phyloP scores from a whole-genome alignment of 1,139 yeast species.

The Zhuliangozyma parablackwelliae region DNA sequence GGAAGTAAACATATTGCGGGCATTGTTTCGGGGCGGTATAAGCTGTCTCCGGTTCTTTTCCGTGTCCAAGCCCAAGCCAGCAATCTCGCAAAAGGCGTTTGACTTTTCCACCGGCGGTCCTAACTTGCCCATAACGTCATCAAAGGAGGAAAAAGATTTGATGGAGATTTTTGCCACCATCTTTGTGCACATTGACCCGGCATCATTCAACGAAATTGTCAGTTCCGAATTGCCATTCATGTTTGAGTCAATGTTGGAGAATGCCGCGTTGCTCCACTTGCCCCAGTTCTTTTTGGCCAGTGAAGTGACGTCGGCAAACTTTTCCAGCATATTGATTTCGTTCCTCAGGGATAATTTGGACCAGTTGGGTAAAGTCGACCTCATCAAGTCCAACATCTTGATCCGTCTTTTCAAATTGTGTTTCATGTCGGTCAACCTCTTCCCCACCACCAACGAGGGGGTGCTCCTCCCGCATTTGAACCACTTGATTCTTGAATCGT shows the following conservation, averaged over 20 bases:
- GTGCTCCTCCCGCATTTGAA: conserved; percentile 86
- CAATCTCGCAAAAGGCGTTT: conserved; percentile 44
- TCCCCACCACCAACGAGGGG: conserved; percentile 81
- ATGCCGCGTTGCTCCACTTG: conserved; percentile 82
- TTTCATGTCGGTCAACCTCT: conserved; percentile 91
- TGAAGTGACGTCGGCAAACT: conserved; percentile 89
- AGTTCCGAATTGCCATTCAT: conserved; percentile 75
- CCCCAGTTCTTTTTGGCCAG: conserved; percentile 94
- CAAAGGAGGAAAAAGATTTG: conserved; percentile 89
- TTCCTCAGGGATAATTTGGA: conserved; percentile 71
- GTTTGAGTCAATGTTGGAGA: conserved; percentile 75
- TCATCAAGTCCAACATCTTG: conserved; percentile 73
- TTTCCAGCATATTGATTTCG: conserved; percentile 78
- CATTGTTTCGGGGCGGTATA: conserved; percentile 79
- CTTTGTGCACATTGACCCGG: conserved; percentile 90
- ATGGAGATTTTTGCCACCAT: conserved; percentile 96
- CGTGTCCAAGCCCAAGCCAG: conserved; percentile 47
- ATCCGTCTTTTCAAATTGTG: conserved; percentile 85
- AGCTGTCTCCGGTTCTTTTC: conserved; percentile 74
- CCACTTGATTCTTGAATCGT: conserved; percentile 72
- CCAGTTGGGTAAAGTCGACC: conserved; percentile 77
- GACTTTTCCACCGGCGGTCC: conserved; percentile 72
- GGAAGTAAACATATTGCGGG: conserved; percentile 73
- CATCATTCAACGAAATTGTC: conserved; percentile 90
- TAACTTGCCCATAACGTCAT: conserved; percentile 75